Evolutionary conservation across 2,329 filamentous ascomycete species (phyloP), one percentile per base, ranked within the genome.

Genomic region (Pseudogymnoascus sp.): DNA sequence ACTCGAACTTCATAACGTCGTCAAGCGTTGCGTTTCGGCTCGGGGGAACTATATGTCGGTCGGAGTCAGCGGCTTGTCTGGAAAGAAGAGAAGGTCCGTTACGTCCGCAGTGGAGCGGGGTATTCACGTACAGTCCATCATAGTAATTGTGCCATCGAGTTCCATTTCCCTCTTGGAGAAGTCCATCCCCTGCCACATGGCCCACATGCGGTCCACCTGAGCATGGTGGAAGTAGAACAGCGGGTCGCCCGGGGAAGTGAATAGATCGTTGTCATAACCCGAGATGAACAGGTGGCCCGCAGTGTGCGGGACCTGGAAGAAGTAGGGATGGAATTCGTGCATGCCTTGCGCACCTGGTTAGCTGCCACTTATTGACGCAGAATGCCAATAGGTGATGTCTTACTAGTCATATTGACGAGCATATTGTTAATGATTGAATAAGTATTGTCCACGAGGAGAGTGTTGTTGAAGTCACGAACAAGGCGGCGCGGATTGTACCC

Each of bases 321-420:
- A 47, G 22, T 47, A 47, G 41, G 41, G 41, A n/a, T 47, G 41
- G 20, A 47, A 47, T n/a, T 65, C 69, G 58, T 75, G 71, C 12
- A 70, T 70, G 63, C 78, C 76, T 75, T 78, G 76, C 39, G 66
- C 67, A 65, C 72, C 70, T 67, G 78, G 75, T 68, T 79, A 79
- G 57, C 71, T 67, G 9, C 66, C 63, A 59, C 78, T 72, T 41
- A 69, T 70, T 57, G 65, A 63, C 8, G 22, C 14, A 28, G 41
- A 50, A 28, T 20, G 14, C 14, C n/a, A 12, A 7, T 2, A 28
- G 14, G 14, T 50, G 41, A 3, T 14, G 14, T 5, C 22, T 50
- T 30, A 50, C 41, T 50, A 22, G 41, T 28, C 39, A 66, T 69
- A 35, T 68, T 63, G 33, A 70, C 66, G 65, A 79, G 76, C 38